Base-by-base conservation (phyloP, 495 filamentous ascomycete genomes). In the Evernia prunastri region DNA sequence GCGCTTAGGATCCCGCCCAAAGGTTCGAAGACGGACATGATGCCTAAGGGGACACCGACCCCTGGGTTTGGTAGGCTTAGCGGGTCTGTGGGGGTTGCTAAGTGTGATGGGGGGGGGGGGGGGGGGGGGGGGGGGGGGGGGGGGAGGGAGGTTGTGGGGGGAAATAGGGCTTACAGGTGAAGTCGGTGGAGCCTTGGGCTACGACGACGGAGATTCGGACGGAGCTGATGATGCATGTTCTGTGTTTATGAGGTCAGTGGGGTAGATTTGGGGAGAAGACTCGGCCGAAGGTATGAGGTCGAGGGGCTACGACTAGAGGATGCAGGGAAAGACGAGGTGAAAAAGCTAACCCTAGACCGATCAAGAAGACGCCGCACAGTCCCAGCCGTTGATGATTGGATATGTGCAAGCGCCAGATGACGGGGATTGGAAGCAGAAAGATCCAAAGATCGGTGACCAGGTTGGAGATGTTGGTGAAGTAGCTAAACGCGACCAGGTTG, bases 1-100 rank as follows among this genome's bases (percentile, higher is more conserved):
- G 75, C 77, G 65, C 77, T 77, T 36, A 80, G 68, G 58, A 80
- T 77, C 5, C 72, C 76, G 35, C 77, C 76, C 29, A 78, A 75
- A 3, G 78, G 76, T 56, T 80, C 78, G 64, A 71, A 79, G 35
- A 71, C 75, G 9, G 75, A 77, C 51, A 77, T 69, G 9, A 78
- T 77, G 23, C 74, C 75, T 12, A 79, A 68, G 11, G 77, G 72
- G 53, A 76, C 77, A 59, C 72, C 72, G 20, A 58, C 61, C 76
- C 76, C 75, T 77, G 27, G 56, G n/a, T n/a, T n/a, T n/a, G n/a
- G n/a, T n/a, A n/a, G n/a, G n/a, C n/a, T n/a, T n/a, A n/a, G n/a
- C n/a, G n/a, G n/a, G n/a, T n/a, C n/a, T n/a, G n/a, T n/a, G n/a
- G n/a, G 11, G 25, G 7, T n/a, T 35, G 58, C 53, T 39, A 13